Conservation (phyloP, 805 yeast species). For the Yamadazyma akitaensis region DNA sequence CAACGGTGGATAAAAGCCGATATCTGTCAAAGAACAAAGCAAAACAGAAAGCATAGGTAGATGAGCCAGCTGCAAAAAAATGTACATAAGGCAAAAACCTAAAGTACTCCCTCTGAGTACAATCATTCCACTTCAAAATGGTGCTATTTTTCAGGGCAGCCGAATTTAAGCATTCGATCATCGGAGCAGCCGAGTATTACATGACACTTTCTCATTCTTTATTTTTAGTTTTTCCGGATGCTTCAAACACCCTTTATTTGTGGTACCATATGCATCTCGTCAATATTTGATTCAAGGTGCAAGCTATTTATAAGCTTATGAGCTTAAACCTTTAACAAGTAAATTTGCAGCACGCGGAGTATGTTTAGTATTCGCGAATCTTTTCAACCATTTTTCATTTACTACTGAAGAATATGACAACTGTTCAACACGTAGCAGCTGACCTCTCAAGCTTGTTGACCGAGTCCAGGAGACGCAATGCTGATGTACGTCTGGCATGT, state of each 20-base stretch:
- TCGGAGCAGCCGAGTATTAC: background rate
- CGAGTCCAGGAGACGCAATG: constrained; percentile 68
- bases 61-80: too few species aligned
- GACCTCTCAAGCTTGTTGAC: constrained; percentile 61
- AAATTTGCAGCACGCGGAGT: background rate
- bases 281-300: too few species aligned
- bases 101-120: too few species aligned
- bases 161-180: background rate
- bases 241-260: too few species aligned
- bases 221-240: background rate
- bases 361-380: background rate
- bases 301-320: too few species aligned
- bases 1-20: too few species aligned
- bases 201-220: background rate
- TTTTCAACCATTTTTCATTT: too few species aligned
- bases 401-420: constrained; percentile 16
- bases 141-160: background rate
- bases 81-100: too few species aligned
- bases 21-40: too few species aligned
- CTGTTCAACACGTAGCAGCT: constrained; percentile 45
- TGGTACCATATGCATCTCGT: too few species aligned
- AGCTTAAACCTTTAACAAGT: background rate
- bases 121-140: background rate
- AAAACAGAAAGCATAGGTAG: too few species aligned
- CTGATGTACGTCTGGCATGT: constrained; percentile 58